Conservation (phyloP, 805 yeast species). For the Saccharomycopsis oosterbeekiorum region DNA sequence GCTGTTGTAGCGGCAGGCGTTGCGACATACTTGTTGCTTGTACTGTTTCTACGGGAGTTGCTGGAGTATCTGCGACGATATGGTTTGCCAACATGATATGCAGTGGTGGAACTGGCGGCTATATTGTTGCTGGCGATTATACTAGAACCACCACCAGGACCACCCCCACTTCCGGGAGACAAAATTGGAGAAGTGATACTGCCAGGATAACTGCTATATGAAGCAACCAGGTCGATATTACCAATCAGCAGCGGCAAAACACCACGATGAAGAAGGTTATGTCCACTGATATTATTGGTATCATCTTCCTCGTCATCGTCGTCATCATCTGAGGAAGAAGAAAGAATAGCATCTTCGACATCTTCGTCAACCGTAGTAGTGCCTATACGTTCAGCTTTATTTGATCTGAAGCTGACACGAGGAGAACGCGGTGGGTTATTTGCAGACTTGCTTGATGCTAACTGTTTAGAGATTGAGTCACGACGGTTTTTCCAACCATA, state of each 20-base stretch:
- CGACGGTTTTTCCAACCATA: slow-evolving; percentile 18
- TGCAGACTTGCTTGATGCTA: not conserved
- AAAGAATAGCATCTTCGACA: slow-evolving; percentile 31
- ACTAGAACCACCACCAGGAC: not conserved
- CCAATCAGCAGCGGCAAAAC: not conserved
- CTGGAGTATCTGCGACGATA: slow-evolving; percentile 1
- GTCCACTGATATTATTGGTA: not conserved
- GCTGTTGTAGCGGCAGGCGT: not conserved
- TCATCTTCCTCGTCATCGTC: slow-evolving; percentile 24
- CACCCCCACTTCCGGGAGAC: not conserved
- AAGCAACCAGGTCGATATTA: not conserved
- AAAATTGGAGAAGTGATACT: not conserved
- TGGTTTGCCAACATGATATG: not conserved
- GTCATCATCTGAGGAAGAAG: slow-evolving; percentile 29
- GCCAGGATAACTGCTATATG: not conserved
- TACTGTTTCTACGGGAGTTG: not conserved
- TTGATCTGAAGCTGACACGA: slow-evolving; percentile 8
- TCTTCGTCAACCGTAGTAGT: slow-evolving; percentile 23
- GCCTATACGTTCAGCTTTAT: not conserved
- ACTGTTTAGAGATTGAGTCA: slow-evolving; percentile 9
- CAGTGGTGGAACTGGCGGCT: not conserved
- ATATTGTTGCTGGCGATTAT: not conserved
- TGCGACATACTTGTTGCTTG: not conserved
- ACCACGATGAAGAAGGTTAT: not conserved
- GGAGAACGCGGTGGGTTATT: slow-evolving; percentile 14